Base-by-base conservation (phyloP, 2,329 filamentous ascomycete genomes). In the Pseudopithomyces maydicus region DNA sequence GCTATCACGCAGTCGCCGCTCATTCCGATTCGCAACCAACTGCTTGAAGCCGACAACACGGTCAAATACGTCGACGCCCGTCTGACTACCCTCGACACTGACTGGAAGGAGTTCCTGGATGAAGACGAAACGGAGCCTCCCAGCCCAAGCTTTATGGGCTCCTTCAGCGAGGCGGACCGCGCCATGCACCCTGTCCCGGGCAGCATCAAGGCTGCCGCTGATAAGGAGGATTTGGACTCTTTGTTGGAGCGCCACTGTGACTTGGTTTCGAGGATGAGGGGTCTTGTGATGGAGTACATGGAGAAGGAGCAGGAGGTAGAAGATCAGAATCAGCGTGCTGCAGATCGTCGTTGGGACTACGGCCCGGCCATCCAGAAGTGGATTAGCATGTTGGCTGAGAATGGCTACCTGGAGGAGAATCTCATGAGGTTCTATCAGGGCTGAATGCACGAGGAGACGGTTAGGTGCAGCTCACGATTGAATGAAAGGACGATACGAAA, bases 1-100 rank as follows among this genome's bases (percentile, higher is more conserved):
- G 88, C 91, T 22, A 78, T 97, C 2, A 89, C 89, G 60, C 84
- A 85, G 55, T 89, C 88, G 55, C 88, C 90, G 0, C 74, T 90
- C 1, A 66, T 77, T 12, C 72, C 76, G 2, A 77, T 87, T 11
- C 71, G 78, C 26, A 62, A 72, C 17, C 63, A 80, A 70, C 56
- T 84, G 57, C 73, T 76, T 3, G 55, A 70, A 17, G 84, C 82
- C 46, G 73, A 84, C 46, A 79, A 77, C 58, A 72, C 71, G n/a
- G 59, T 84, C 17, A 67, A 74, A 32, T 61, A 65, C 4, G 63
- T 82, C 3, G 77, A 81, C 26, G 58, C 66, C 1, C 74, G 74
- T 6, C 77, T 85, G 6, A 66, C 77, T 17, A 45, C 59, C 1
- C 33, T 77, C 2, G 69, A 72, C n/a, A 66, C 75, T 0, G 75